phyloP scores from a whole-genome alignment of 306 rosid genomes.

The Inga laurina region DNA sequence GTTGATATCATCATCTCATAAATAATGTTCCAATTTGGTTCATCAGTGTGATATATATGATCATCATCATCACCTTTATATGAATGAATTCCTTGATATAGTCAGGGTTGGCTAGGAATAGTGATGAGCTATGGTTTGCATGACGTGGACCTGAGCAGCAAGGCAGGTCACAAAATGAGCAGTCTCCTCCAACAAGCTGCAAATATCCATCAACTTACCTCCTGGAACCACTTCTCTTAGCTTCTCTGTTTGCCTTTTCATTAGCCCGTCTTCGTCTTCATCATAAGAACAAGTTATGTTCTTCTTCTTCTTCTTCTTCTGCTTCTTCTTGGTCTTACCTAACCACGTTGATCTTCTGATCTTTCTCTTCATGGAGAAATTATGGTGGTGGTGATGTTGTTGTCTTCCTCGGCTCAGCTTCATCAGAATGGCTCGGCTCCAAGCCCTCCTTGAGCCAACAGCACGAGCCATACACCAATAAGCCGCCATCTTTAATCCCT shows the following conservation, averaged over 20 bases:
- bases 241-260: background rate
- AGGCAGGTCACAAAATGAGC: constrained; percentile 17
- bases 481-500: constrained; percentile 10
- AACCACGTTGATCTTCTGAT: background rate
- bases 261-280: background rate
- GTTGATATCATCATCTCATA: background rate
- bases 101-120: background rate
- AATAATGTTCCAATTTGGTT: background rate
- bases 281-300: background rate
- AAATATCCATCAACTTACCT: background rate
- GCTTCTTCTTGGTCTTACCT: background rate
- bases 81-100: background rate
- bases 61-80: background rate
- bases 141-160: background rate
- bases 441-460: constrained; percentile 9
- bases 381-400: background rate
- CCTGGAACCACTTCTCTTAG: constrained; percentile 4
- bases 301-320: background rate
- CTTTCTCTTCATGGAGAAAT: background rate
- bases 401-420: background rate
- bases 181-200: constrained; percentile 8
- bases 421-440: constrained; percentile 14
- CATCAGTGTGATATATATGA: background rate
- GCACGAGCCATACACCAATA: constrained; percentile 16
- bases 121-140: constrained; percentile 18